phyloP scores from a whole-genome alignment of 345 rosid species.

The Aquilaria malaccensis region DNA sequence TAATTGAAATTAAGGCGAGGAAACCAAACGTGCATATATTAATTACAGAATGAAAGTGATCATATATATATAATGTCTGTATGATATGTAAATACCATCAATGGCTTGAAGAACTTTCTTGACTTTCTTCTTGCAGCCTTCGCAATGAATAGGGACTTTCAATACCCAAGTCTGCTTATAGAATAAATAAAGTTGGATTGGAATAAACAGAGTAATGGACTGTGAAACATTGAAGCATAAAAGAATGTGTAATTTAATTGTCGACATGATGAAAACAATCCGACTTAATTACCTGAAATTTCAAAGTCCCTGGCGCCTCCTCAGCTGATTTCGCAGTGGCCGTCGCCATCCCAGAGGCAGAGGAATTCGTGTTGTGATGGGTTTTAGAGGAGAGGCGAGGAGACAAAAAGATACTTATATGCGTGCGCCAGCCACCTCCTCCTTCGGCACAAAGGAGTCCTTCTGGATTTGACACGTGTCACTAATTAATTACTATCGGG shows the following conservation, averaged over 20 bases:
- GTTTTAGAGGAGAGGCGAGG: background rate
- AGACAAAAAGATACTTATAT: background rate
- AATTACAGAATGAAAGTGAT: background rate
- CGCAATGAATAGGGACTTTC: conserved; percentile 63
- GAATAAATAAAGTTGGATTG: conserved; percentile 5
- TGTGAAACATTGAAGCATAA: background rate
- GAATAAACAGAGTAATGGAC: background rate
- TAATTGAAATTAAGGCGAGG: background rate
- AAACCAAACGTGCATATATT: background rate
- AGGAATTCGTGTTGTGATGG: conserved; percentile 3
- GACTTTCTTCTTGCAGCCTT: conserved; percentile 75
- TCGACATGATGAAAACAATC: background rate
- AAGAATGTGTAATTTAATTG: background rate
- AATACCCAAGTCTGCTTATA: conserved; percentile 46
- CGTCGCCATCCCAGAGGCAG: conserved; percentile 27
- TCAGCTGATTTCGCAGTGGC: conserved; percentile 18
- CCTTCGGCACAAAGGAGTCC: too few relatives aligned
- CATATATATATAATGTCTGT: background rate
- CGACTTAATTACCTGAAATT: conserved; percentile 31
- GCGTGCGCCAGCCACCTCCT: too few relatives aligned
- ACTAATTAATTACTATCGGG: too few relatives aligned
- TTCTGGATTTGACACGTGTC: too few relatives aligned
- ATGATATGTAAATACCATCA: conserved; percentile 34
- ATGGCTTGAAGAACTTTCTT: conserved; percentile 55
- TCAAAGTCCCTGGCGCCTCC: conserved; percentile 25